Evolutionary conservation across 352 stramenopile genomes (phyloP).

Genomic region (Globisporangium lucens): DNA sequence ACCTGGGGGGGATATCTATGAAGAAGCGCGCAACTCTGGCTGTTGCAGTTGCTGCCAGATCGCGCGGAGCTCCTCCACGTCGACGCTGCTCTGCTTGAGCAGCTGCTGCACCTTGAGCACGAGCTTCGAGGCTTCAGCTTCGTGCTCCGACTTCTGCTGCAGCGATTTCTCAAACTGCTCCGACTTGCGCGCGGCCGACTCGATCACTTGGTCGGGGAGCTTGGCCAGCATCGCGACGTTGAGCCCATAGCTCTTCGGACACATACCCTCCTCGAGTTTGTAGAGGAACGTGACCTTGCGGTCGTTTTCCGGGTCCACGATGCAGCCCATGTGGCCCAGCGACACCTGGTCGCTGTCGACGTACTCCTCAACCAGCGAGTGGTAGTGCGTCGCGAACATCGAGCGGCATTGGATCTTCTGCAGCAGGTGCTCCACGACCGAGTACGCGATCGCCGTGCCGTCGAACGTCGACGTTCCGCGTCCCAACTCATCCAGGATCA

Average conservation of each 20-base stretch:
- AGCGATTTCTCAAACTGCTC: slow-evolving; percentile 87
- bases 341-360: slow-evolving; percentile 52
- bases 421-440: slow-evolving; percentile 94
- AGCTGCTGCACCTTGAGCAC: slow-evolving; percentile 22
- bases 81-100: slow-evolving; percentile 11
- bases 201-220: slow-evolving; percentile 94
- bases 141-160: slow-evolving; percentile 33
- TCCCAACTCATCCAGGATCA: slow-evolving; percentile 99
- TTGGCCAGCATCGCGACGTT: slow-evolving; percentile 98
- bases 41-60: slow-evolving; percentile 22
- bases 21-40: neutral
- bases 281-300: slow-evolving; percentile 99
- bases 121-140: slow-evolving; percentile 29
- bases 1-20: neutral
- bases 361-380: slow-evolving; percentile 92
- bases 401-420: slow-evolving; percentile 87
- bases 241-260: slow-evolving; percentile 98
- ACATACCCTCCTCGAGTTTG: slow-evolving; percentile 95
- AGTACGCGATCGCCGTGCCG: slow-evolving; percentile 96
- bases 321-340: slow-evolving; percentile 80
- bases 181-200: slow-evolving; percentile 89
- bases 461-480: slow-evolving; percentile 99
- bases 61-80: slow-evolving; percentile 17
- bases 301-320: slow-evolving; percentile 78
- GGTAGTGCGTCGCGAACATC: slow-evolving; percentile 99